Evolutionary conservation across 768 basidiomycete species (phyloP), one percentile per base, ranked within the genome.

Genomic region (Tubosaeta sp.): DNA sequence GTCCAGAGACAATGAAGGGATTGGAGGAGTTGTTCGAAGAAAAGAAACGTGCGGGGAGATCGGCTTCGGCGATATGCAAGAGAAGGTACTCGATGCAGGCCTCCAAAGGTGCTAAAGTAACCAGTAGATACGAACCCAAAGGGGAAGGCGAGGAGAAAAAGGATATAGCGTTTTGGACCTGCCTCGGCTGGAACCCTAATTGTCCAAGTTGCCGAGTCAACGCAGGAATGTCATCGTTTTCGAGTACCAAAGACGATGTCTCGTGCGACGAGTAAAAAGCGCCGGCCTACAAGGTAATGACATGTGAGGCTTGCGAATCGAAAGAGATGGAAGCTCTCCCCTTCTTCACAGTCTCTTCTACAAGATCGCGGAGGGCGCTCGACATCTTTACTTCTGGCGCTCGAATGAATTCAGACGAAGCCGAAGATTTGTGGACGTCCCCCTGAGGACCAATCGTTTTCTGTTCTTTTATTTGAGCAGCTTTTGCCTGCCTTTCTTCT

Each of bases 381-480:
- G 88, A 84, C 92, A 97, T 94, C 63, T 79, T 85, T 19, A 94
- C 91, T 64, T 95, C 94, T 10, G 83, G 83, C 13, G 72, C 76
- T 48, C 75, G 70, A 12, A 71, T 66, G 48, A 78, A 81, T 57
- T 77, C 75, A 2, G 61, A 60, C 1, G 74, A 70, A 29, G 59
- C 57, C 12, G 34, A 43, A 4, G 52, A 25, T 10, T 46, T 43
- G 59, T 53, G 64, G 52, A 39, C 60, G 47, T n/a, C 61, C 53
- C 31, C 58, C 46, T 29, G 60, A 34, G 9, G 14, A 46, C 43
- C 43, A 48, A 42, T 11, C 51, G 37, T 25, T 47, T 52, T 62
- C 64, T 66, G 65, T 63, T 76, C 67, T 62, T 74, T 72, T 70
- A 72, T 79, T 65, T 77, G 70, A 17, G 76, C 67, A 29, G 77